A percentile compares a stretch with the other conserved stretches of the same genome.
phyloP scores from a whole-genome alignment of 129 eudicot species.

The Artemisia argyi region DNA sequence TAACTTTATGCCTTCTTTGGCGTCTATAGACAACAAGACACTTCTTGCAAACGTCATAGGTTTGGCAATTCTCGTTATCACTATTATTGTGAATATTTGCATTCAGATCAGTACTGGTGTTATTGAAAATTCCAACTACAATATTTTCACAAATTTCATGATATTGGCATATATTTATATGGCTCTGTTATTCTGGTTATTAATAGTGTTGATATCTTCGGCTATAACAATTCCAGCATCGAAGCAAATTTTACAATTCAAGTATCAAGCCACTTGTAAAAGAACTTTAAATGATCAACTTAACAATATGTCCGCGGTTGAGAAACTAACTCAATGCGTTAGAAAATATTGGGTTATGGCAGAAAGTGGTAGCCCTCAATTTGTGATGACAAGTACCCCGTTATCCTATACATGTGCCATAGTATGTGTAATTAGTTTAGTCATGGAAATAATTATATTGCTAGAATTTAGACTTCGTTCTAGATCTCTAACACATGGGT shows the following conservation, averaged over 20 bases:
- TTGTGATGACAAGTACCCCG: constrained; percentile 18
- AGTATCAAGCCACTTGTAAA: constrained; percentile 17
- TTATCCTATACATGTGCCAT: constrained; percentile 12
- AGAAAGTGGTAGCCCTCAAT: constrained; percentile 20
- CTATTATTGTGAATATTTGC: constrained; percentile 25
- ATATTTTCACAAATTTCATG: background rate
- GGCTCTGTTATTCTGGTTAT: constrained; percentile 16
- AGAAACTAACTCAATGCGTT: constrained; percentile 15
- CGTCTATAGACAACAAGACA: constrained; percentile 33
- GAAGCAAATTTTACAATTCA: constrained; percentile 11
- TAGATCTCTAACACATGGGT: background rate
- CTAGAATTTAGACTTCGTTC: too few relatives aligned
- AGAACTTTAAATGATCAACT: background rate
- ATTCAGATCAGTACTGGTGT: constrained; percentile 29
- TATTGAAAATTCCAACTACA: background rate
- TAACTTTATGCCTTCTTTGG: constrained; percentile 42
- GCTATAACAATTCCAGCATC: constrained; percentile 16
- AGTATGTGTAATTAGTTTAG: background rate
- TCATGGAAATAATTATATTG: background rate
- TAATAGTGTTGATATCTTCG: constrained; percentile 19
- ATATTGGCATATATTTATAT: background rate
- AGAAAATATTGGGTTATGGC: constrained; percentile 27
- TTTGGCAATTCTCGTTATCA: constrained; percentile 40
- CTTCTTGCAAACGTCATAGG: constrained; percentile 33
- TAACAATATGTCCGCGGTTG: background rate